Conservation (phyloP, 768 basidiomycete species). For the Auriculariales sp. region DNA sequence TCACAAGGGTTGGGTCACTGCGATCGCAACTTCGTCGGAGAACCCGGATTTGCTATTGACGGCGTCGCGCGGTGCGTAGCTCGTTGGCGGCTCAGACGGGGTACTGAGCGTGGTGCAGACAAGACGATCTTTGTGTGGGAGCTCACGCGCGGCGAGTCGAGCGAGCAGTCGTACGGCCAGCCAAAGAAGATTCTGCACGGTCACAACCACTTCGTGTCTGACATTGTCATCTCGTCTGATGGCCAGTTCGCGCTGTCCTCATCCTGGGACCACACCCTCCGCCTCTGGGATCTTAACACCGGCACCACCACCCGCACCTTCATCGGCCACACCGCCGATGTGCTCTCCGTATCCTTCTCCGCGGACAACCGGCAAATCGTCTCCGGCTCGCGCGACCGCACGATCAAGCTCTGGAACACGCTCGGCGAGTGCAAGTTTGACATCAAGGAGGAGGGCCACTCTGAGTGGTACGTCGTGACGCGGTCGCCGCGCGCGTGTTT, state of each 20-base stretch:
- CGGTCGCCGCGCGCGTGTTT: background rate
- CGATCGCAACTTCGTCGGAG: conserved; percentile 95
- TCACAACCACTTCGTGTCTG: conserved; percentile 98
- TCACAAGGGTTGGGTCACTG: conserved; percentile 96
- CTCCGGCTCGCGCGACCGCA: conserved; percentile 89
- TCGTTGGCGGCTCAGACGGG: background rate
- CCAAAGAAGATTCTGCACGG: conserved; percentile 96
- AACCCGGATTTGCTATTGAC: conserved; percentile 99
- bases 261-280: conserved; percentile 99
- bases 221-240: conserved; percentile 97
- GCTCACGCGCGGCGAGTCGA: conserved; percentile 61
- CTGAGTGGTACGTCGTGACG: conserved; percentile 54
- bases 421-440: conserved; percentile 99
- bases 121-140: conserved; percentile 99
- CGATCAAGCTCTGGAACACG: conserved; percentile 99
- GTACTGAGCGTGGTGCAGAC: conserved; percentile 39
- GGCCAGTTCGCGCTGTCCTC: conserved; percentile 98
- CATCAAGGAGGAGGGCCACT: conserved; percentile 97
- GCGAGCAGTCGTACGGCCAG: conserved; percentile 82
- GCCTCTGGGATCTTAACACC: conserved; percentile 98
- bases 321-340: conserved; percentile 95
- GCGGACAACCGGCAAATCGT: conserved; percentile 99
- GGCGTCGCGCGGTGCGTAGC: conserved; percentile 75
- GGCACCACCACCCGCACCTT: conserved; percentile 93
- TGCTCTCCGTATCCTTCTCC: conserved; percentile 97